Conservation (phyloP, 768 basidiomycete species). For the Lactarius evosmus region DNA sequence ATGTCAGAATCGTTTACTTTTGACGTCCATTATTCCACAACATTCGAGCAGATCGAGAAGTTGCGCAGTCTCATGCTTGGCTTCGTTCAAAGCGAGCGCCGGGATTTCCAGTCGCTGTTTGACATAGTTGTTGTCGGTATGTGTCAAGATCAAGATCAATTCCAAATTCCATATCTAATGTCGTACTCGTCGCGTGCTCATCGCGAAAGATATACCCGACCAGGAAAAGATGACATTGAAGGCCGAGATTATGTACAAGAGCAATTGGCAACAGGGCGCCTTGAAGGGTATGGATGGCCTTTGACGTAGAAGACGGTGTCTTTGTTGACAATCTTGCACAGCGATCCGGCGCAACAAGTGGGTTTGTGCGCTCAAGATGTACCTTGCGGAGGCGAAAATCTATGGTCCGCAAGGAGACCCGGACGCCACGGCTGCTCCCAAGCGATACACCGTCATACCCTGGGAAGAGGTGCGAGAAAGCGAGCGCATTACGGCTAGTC, state of each 20-base stretch:
- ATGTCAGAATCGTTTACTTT: slow-evolving; percentile 83
- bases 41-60: slow-evolving; percentile 76
- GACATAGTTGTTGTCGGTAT: slow-evolving; percentile 67
- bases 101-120: slow-evolving; percentile 74
- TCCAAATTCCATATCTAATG: background rate
- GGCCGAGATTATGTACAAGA: slow-evolving; percentile 86
- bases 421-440: slow-evolving; percentile 48
- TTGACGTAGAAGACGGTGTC: slow-evolving; percentile 5
- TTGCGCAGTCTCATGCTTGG: slow-evolving; percentile 76
- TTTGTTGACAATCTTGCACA: slow-evolving; percentile 29
- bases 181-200: slow-evolving; percentile 23
- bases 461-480: slow-evolving; percentile 56
- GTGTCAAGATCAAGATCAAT: slow-evolving; percentile 14
- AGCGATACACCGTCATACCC: slow-evolving; percentile 67
- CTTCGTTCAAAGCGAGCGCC: slow-evolving; percentile 65
- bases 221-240: slow-evolving; percentile 74
- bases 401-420: slow-evolving; percentile 65
- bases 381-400: slow-evolving; percentile 65
- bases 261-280: slow-evolving; percentile 77
- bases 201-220: slow-evolving; percentile 63
- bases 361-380: slow-evolving; percentile 81
- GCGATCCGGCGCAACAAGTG: slow-evolving; percentile 86
- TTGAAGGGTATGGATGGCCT: slow-evolving; percentile 50
- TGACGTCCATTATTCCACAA: slow-evolving; percentile 73
- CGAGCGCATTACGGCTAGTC: slow-evolving; percentile 19